These are phyloP conservation scores for Talaromyces sp. DNA, from an alignment of 2,329 filamentous ascomycete genomes.

Conservation along the genomic window DNA sequence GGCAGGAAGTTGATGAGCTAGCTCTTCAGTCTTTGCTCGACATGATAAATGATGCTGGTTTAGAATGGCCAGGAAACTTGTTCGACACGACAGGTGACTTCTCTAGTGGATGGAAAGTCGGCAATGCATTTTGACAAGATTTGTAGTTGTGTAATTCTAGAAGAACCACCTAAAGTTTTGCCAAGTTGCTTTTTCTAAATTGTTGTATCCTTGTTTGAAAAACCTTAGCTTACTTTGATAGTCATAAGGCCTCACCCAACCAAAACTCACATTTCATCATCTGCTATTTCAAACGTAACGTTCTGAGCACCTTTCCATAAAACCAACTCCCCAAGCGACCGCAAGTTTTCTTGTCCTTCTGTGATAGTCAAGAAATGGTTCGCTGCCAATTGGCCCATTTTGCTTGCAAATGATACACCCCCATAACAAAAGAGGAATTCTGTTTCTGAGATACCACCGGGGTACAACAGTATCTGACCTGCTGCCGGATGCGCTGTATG, in stretches of 20 bases:
- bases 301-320: slow-evolving; percentile 20
- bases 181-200: background rate
- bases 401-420: slow-evolving; percentile 18
- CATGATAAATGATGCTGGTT: slow-evolving; percentile 14
- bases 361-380: slow-evolving; percentile 22
- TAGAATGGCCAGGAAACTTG: slow-evolving; percentile 14
- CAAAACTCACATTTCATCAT: slow-evolving; percentile 13
- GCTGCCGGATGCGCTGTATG: slow-evolving; percentile 18
- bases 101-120: background rate
- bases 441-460: slow-evolving; percentile 18
- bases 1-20: slow-evolving; percentile 8
- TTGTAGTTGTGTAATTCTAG: background rate
- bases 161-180: background rate
- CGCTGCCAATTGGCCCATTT: slow-evolving; percentile 19
- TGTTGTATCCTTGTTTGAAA: background rate
- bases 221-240: background rate
- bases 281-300: slow-evolving; percentile 18
- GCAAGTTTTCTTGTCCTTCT: slow-evolving; percentile 17
- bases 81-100: slow-evolving; percentile 7
- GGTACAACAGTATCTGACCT: slow-evolving; percentile 19
- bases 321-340: slow-evolving; percentile 16
- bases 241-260: background rate
- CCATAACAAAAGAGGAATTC: slow-evolving; percentile 21
- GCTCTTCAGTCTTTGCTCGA: slow-evolving; percentile 13
- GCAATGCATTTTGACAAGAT: background rate